These are phyloP conservation scores for Trichoderma koningiopsis DNA, from an alignment of 2,329 filamentous ascomycete species.

Conservation along the genomic window DNA sequence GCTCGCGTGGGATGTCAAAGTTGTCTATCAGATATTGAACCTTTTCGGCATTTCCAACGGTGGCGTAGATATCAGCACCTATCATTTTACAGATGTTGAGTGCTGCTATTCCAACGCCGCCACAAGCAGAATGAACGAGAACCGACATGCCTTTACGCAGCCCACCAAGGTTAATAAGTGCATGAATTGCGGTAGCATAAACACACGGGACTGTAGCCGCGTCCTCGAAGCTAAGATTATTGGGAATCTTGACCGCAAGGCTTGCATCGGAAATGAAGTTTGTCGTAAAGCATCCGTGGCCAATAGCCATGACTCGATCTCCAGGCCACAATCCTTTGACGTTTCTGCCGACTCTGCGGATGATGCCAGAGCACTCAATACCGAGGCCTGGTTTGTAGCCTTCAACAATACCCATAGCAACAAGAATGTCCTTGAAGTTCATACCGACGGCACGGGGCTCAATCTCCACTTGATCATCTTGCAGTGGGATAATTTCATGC, in stretches of 20 bases:
- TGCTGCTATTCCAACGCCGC: conserved; percentile 20
- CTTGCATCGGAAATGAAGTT: background rate
- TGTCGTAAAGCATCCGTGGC: conserved; percentile 9
- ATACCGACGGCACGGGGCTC: conserved; percentile 4
- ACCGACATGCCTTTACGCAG: conserved; percentile 29
- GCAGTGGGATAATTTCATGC: background rate
- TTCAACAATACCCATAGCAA: conserved; percentile 18
- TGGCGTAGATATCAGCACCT: conserved; percentile 36
- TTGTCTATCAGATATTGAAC: conserved; percentile 35
- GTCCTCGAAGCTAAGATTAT: conserved; percentile 33
- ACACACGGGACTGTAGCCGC: conserved; percentile 37
- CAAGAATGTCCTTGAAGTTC: conserved; percentile 28
- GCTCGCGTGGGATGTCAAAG: conserved; percentile 37
- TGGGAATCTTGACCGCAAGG: conserved; percentile 34
- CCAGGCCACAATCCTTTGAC: conserved; percentile 34
- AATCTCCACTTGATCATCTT: conserved; percentile 12
- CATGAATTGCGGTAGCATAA: conserved; percentile 36
- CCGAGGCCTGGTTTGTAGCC: conserved; percentile 29
- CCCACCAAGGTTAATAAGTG: conserved; percentile 28
- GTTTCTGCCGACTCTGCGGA: conserved; percentile 27
- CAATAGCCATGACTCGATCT: conserved; percentile 38
- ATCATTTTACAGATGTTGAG: conserved; percentile 19
- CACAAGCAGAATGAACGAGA: conserved; percentile 21
- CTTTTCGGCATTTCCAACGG: conserved; percentile 42
- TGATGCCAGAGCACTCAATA: conserved; percentile 36